Percentiles rank a stretch among this genome's conserved stretches.
Conservation (phyloP, 2,329 filamentous ascomycete genomes). For the Raffaelea albimanens region DNA sequence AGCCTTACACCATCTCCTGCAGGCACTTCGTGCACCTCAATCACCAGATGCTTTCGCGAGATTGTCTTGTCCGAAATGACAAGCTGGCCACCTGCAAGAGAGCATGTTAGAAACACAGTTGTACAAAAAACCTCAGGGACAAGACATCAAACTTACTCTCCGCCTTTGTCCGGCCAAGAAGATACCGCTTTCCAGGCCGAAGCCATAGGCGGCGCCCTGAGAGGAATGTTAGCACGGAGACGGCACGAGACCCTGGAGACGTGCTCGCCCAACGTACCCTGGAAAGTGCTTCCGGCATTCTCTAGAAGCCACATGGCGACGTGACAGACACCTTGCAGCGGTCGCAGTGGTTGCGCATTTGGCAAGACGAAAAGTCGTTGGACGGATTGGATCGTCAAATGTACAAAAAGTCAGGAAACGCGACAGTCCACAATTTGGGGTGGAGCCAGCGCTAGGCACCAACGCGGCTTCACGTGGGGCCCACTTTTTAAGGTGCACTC, state of each 20-base stretch:
- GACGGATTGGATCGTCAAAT: too few relatives aligned
- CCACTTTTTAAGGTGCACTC: too few relatives aligned
- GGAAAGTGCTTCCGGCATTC: slow-evolving; percentile 43
- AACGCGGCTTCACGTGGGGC: slow-evolving; percentile 9
- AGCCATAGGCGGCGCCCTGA: slow-evolving; percentile 71
- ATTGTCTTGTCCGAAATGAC: slow-evolving; percentile 73
- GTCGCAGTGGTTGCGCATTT: not conserved
- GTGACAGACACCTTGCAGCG: not conserved
- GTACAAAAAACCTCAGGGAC: too few relatives aligned
- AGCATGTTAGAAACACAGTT: not conserved
- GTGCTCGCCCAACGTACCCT: too few relatives aligned
- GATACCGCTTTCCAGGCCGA: slow-evolving; percentile 72
- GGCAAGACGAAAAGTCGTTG: not conserved
- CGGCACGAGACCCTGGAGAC: too few relatives aligned
- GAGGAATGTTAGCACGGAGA: too few relatives aligned
- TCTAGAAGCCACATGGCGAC: slow-evolving; percentile 55
- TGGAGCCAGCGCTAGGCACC: slow-evolving; percentile 1
- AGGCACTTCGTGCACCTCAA: slow-evolving; percentile 58
- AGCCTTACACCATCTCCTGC: slow-evolving; percentile 55
- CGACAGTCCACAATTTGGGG: not conserved
- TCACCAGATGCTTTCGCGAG: slow-evolving; percentile 78
- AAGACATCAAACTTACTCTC: slow-evolving; percentile 39
- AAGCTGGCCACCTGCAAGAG: slow-evolving; percentile 47
- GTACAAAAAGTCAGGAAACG: not conserved
- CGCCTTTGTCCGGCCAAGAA: slow-evolving; percentile 70